phyloP scores from a whole-genome alignment of 78 protist genomes.

The Anaeramoeba ignava region DNA sequence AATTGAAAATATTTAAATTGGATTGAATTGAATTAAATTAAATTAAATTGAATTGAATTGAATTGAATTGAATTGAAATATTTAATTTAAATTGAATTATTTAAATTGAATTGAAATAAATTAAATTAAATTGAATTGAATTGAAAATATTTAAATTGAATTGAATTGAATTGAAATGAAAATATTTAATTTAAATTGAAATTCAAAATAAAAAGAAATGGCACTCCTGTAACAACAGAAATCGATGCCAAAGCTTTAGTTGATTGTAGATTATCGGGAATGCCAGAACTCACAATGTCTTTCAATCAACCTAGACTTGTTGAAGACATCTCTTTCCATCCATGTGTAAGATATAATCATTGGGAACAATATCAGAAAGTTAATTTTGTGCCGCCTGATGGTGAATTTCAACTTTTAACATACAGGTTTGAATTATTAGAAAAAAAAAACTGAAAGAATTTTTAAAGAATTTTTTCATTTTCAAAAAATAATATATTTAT shows the following conservation, averaged over 20 bases:
- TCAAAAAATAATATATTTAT: neutral
- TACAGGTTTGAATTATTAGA: slow-evolving; percentile 21
- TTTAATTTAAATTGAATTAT: too few species aligned
- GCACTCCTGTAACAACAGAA: neutral
- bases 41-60: too few species aligned
- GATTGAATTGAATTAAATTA: too few species aligned
- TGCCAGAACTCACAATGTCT: slow-evolving; percentile 55
- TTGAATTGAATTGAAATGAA: too few species aligned
- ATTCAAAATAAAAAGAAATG: neutral
- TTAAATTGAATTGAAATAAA: too few species aligned
- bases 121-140: too few species aligned
- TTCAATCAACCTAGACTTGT: slow-evolving; percentile 49
- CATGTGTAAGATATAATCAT: slow-evolving; percentile 51
- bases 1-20: too few species aligned
- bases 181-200: too few species aligned
- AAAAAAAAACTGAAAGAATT: neutral
- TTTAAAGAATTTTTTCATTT: neutral
- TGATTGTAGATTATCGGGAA: slow-evolving; percentile 22
- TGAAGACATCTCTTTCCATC: slow-evolving; percentile 64
- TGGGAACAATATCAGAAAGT: slow-evolving; percentile 19
- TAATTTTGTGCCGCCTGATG: slow-evolving; percentile 65
- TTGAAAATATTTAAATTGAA: too few species aligned
- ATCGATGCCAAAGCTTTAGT: neutral
- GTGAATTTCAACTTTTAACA: slow-evolving; percentile 39
- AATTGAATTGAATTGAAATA: too few species aligned